phyloP scores from a whole-genome alignment of 345 rosid species.

The Hirschfeldia incana region DNA sequence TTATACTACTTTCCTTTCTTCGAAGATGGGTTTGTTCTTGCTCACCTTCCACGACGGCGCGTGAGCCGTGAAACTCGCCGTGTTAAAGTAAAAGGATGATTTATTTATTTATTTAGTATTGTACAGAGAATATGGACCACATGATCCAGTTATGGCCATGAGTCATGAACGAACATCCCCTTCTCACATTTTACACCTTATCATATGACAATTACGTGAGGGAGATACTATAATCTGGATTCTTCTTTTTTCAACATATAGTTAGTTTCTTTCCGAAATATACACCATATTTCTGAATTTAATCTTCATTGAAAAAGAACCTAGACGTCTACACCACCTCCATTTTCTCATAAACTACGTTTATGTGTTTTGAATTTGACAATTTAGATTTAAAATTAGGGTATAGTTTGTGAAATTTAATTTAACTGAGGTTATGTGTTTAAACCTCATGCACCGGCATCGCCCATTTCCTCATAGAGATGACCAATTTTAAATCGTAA shows the following conservation, averaged over 20 bases:
- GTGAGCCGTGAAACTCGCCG: constrained; percentile 3
- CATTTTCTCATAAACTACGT: not conserved
- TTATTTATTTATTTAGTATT: not conserved
- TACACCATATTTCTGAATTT: constrained; percentile 5
- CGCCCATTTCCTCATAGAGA: not conserved
- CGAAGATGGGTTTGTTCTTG: not conserved
- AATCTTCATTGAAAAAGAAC: constrained; percentile 8
- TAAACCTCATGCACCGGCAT: not conserved
- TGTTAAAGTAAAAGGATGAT: not conserved
- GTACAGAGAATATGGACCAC: constrained; percentile 33
- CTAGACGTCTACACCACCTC: not conserved
- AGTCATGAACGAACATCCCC: constrained; percentile 17
- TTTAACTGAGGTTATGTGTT: not conserved
- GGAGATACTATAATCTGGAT: constrained; percentile 14
- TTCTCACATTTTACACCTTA: constrained; percentile 19
- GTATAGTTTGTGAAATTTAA: not conserved
- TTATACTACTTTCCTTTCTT: constrained; percentile 14
- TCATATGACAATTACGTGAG: constrained; percentile 33
- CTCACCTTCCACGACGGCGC: constrained; percentile 32
- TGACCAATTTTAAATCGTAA: not conserved
- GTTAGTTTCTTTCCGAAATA: constrained; percentile 11
- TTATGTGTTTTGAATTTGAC: not conserved
- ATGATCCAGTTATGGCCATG: constrained; percentile 29
- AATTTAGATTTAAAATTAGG: not conserved
- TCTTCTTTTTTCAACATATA: not conserved